Evolutionary conservation across 116 monocot species (phyloP).

Genomic region (Trichopus zeylanicus): DNA sequence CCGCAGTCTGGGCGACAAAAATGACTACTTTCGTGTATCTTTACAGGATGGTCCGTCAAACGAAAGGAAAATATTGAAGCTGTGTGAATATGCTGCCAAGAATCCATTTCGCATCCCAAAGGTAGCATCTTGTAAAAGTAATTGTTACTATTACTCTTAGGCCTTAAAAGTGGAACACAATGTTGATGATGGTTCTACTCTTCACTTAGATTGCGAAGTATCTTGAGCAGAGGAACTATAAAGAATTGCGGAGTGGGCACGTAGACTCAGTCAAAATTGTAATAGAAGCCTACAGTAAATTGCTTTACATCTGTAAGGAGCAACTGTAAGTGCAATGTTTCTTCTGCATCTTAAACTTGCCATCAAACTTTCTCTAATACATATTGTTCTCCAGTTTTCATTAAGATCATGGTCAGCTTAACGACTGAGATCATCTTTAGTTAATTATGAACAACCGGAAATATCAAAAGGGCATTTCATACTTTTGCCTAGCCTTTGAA

Average conservation of each 20-base stretch:
- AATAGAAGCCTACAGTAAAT: conserved; percentile 61
- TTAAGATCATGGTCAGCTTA: too few relatives aligned
- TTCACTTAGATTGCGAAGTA: conserved; percentile 69
- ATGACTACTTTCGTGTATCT: background rate
- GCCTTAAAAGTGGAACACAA: background rate
- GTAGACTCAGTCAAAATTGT: conserved; percentile 66
- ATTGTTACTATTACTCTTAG: background rate
- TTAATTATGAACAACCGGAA: too few relatives aligned
- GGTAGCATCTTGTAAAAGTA: conserved; percentile 21
- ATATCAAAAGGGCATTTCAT: too few relatives aligned
- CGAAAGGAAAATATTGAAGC: conserved; percentile 85
- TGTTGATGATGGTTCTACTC: background rate
- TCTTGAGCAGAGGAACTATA: conserved; percentile 87
- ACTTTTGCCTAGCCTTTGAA: too few relatives aligned
- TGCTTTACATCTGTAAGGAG: conserved; percentile 84
- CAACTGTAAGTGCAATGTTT: conserved; percentile 65
- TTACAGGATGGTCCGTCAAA: conserved; percentile 69
- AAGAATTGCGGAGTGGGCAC: conserved; percentile 65
- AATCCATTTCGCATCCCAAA: conserved; percentile 90
- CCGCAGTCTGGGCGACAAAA: too few relatives aligned
- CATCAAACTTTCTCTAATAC: too few relatives aligned
- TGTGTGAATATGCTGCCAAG: conserved; percentile 94
- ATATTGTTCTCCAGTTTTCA: too few relatives aligned
- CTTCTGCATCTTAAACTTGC: too few relatives aligned
- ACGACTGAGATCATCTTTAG: too few relatives aligned